Percentiles rank a stretch among this genome's conserved stretches.
Conservation (phyloP, 768 basidiomycete genomes). For the Lactarius hatsudake region DNA sequence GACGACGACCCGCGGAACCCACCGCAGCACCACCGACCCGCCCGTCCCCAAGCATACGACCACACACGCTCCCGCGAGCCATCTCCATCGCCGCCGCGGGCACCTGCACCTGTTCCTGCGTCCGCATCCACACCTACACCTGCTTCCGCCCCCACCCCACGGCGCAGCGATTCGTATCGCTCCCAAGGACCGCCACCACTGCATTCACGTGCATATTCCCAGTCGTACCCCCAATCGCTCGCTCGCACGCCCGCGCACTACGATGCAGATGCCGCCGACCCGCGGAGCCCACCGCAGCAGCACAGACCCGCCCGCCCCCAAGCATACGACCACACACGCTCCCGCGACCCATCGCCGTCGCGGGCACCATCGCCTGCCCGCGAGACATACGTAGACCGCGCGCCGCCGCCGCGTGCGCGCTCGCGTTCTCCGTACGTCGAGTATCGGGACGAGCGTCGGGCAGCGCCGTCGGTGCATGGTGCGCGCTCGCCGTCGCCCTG, state of each 20-base stretch:
- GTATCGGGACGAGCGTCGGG: not conserved
- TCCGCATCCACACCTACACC: too few species aligned
- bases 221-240: too few species aligned
- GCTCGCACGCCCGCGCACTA: too few species aligned
- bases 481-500: not conserved
- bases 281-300: too few species aligned
- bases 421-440: not conserved
- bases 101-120: too few species aligned
- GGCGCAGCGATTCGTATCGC: too few species aligned
- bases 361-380: not conserved
- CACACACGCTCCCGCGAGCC: not conserved
- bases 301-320: not conserved
- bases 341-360: not conserved
- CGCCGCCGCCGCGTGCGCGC: not conserved
- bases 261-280: too few species aligned
- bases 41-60: slow-evolving; percentile 1
- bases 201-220: too few species aligned
- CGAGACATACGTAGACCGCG: not conserved
- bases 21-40: not conserved
- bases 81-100: not conserved
- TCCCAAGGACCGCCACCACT: too few species aligned
- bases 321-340: not conserved
- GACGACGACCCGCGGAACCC: not conserved
- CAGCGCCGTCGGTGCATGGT: not conserved
- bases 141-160: too few species aligned